Percentiles rank a stretch among this genome's conserved stretches.
Evolutionary conservation across 2,329 filamentous ascomycete genomes (phyloP).

Genomic region (Penicillium nordicum): DNA sequence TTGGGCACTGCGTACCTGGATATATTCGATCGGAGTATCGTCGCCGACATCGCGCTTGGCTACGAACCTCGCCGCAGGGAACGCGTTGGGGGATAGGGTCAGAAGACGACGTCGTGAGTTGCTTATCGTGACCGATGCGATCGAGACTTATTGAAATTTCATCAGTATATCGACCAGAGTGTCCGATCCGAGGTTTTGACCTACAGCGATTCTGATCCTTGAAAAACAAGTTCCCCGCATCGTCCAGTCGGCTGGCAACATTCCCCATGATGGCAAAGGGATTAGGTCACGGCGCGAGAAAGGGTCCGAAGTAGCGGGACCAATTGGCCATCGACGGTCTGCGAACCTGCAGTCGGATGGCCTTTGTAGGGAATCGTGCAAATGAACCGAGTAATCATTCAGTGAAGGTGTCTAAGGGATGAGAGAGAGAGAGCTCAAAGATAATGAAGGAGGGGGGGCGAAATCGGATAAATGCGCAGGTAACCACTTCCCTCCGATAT

Average conservation of each 20-base stretch:
- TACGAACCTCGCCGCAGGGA: constrained; percentile 74
- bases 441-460: constrained; percentile 16
- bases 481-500: neutral
- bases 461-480: constrained; percentile 12
- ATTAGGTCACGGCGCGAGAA: constrained; percentile 29
- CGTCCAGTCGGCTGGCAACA: constrained; percentile 83
- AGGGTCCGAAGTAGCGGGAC: constrained; percentile 27
- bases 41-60: constrained; percentile 72
- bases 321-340: constrained; percentile 34
- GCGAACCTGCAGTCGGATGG: constrained; percentile 25
- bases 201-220: constrained; percentile 89
- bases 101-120: constrained; percentile 76
- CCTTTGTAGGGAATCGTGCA: constrained; percentile 11
- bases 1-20: constrained; percentile 63
- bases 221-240: constrained; percentile 72
- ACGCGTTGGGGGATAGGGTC: constrained; percentile 78
- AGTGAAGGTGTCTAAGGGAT: constrained; percentile 3
- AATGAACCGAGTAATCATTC: constrained; percentile 23
- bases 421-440: constrained; percentile 10
- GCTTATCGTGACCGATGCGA: constrained; percentile 77
- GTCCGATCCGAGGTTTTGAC: constrained; percentile 15
- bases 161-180: constrained; percentile 11
- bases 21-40: constrained; percentile 75
- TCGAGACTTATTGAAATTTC: constrained; percentile 66
- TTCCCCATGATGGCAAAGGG: constrained; percentile 70